Percentiles rank a stretch among this genome's conserved stretches.
Evolutionary conservation across 768 basidiomycete species (phyloP).

Genomic region (Kwoniella dendrophila): DNA sequence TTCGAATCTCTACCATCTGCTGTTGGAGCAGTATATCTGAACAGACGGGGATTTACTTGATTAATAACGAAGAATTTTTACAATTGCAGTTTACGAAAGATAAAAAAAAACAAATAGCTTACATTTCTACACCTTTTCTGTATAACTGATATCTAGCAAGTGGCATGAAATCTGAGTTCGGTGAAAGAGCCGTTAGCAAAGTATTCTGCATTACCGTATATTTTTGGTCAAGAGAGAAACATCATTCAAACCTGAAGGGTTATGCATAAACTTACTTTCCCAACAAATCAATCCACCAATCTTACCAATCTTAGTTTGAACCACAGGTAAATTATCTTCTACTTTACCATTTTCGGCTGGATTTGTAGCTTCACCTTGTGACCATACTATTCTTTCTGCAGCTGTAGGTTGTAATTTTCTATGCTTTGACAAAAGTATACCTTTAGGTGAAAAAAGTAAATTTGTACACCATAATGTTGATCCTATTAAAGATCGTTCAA

Average conservation of each 20-base stretch:
- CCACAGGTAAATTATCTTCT: constrained; percentile 37
- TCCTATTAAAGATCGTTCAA: constrained; percentile 28
- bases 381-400: constrained; percentile 34
- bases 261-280: constrained; percentile 31
- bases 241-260: not conserved
- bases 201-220: not conserved
- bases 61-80: constrained; percentile 1
- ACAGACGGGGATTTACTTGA: not conserved
- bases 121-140: constrained; percentile 42
- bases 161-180: constrained; percentile 34
- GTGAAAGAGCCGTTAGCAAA: not conserved
- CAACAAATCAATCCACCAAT: constrained; percentile 42
- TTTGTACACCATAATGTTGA: constrained; percentile 38
- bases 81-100: too few species aligned
- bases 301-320: constrained; percentile 31
- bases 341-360: not conserved
- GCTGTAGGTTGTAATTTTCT: constrained; percentile 40
- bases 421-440: constrained; percentile 33
- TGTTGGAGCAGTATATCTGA: constrained; percentile 39
- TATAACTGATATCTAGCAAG: constrained; percentile 39
- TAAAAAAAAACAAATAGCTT: not conserved
- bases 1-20: constrained; percentile 36
- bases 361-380: constrained; percentile 31
- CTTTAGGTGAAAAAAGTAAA: constrained; percentile 27
- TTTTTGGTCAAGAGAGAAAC: not conserved